Conservation (phyloP, 176 grass and related monocot genomes). For the Oropetium thomaeum region DNA sequence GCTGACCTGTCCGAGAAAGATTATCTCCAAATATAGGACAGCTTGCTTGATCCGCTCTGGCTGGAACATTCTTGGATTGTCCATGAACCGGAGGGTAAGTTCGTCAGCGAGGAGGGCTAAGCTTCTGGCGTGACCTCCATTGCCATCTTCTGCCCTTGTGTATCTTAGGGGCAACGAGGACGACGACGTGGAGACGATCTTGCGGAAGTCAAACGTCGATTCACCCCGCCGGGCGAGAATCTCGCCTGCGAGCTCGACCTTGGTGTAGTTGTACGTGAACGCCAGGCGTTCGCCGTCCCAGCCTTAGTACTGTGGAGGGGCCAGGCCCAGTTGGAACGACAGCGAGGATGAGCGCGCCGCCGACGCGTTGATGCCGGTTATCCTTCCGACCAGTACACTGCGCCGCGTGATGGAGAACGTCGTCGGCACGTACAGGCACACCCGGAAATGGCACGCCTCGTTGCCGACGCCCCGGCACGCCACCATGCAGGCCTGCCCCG, state of each 20-base stretch:
- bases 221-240: no score
- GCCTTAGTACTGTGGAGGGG: neutral
- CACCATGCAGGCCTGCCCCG: constrained; percentile 86
- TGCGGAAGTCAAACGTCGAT: constrained; percentile 38
- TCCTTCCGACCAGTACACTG: constrained; percentile 50
- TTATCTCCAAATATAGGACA: no score
- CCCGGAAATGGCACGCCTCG: constrained; percentile 50
- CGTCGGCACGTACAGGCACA: constrained; percentile 69
- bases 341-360: neutral
- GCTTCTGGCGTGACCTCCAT: no score
- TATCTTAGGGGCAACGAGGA: no score
- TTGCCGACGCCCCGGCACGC: constrained; percentile 56
- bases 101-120: no score
- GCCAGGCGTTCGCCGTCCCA: constrained; percentile 22
- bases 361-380: constrained; percentile 37
- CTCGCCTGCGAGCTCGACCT: constrained; percentile 43
- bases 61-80: no score
- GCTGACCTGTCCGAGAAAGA: no score
- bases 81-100: no score
- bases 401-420: constrained; percentile 52
- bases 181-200: no score
- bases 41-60: no score
- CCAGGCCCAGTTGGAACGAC: neutral
- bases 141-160: no score
- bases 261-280: constrained; percentile 58